Conservation (phyloP, 1,284 basidiomycete species). For the Xanthoconium separans region DNA sequence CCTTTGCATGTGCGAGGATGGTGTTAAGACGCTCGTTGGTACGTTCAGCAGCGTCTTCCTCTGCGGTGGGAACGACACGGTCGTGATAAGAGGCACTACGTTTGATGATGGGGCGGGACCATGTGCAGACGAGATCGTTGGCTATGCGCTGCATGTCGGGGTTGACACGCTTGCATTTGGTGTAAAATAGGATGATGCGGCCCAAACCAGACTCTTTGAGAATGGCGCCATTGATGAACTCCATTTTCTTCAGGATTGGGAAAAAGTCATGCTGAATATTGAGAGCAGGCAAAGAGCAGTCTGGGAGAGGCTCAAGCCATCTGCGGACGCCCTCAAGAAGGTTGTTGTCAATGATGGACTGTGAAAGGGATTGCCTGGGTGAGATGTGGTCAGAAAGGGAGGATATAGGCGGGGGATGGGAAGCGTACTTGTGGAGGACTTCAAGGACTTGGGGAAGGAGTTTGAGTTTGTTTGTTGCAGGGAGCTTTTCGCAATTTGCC, state of each 20-base stretch:
- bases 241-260: slow-evolving; percentile 82
- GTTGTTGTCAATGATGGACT: slow-evolving; percentile 95
- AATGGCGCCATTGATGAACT: slow-evolving; percentile 86
- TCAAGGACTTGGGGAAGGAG: slow-evolving; percentile 88
- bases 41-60: slow-evolving; percentile 35
- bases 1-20: slow-evolving; percentile 68
- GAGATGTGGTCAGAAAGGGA: not conserved
- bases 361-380: slow-evolving; percentile 77
- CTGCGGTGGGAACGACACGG: slow-evolving; percentile 58
- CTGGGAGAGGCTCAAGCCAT: slow-evolving; percentile 95
- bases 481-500: slow-evolving; percentile 80
- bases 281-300: slow-evolving; percentile 89
- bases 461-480: slow-evolving; percentile 84
- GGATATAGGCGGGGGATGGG: not conserved
- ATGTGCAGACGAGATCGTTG: slow-evolving; percentile 80
- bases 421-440: slow-evolving; percentile 86
- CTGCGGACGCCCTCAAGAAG: slow-evolving; percentile 86
- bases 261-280: slow-evolving; percentile 97
- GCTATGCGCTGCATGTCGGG: slow-evolving; percentile 80
- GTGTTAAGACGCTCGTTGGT: slow-evolving; percentile 59
- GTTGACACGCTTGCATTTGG: slow-evolving; percentile 88
- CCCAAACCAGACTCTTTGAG: slow-evolving; percentile 91
- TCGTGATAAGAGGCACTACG: slow-evolving; percentile 85
- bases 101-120: slow-evolving; percentile 95
- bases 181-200: slow-evolving; percentile 95